Evolutionary conservation across 148 eudicot genomes (phyloP).

Genomic region (Rhododendron henanense): DNA sequence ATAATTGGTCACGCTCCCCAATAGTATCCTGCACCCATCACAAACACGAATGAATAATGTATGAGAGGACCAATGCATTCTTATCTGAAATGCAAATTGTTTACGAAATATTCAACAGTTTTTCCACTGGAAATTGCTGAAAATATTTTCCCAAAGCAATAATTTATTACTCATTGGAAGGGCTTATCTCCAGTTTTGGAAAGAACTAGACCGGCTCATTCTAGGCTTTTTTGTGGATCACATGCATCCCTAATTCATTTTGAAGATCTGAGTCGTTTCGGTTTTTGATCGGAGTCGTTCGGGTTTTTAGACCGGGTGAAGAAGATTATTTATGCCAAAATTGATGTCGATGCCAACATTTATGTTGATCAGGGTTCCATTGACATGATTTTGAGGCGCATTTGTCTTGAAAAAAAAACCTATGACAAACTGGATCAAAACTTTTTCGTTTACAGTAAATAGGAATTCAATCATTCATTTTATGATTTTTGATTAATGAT

Average conservation of each 20-base stretch:
- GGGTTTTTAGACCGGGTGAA: too few species aligned
- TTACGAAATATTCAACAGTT: too few species aligned
- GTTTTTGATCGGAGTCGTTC: too few species aligned
- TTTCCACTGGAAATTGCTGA: neutral
- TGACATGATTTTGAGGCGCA: neutral
- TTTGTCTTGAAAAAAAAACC: neutral
- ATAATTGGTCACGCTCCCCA: conserved; percentile 85
- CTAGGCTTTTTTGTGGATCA: neutral
- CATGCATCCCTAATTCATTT: neutral
- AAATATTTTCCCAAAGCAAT: too few species aligned
- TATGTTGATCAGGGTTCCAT: too few species aligned
- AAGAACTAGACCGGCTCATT: neutral
- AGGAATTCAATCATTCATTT: neutral
- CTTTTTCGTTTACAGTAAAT: neutral
- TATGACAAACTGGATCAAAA: neutral
- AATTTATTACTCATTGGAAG: neutral
- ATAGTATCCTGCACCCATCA: conserved; percentile 47
- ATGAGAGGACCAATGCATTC: neutral
- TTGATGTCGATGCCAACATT: too few species aligned
- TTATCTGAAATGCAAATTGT: neutral
- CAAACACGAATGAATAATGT: neutral
- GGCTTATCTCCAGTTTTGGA: neutral
- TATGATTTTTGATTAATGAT: too few species aligned
- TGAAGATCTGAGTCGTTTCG: neutral
- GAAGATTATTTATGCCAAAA: too few species aligned